Percentiles rank a stretch among this genome's conserved stretches.
phyloP scores from a whole-genome alignment of 2,329 filamentous ascomycete genomes.

The Ophiostoma sp. region DNA sequence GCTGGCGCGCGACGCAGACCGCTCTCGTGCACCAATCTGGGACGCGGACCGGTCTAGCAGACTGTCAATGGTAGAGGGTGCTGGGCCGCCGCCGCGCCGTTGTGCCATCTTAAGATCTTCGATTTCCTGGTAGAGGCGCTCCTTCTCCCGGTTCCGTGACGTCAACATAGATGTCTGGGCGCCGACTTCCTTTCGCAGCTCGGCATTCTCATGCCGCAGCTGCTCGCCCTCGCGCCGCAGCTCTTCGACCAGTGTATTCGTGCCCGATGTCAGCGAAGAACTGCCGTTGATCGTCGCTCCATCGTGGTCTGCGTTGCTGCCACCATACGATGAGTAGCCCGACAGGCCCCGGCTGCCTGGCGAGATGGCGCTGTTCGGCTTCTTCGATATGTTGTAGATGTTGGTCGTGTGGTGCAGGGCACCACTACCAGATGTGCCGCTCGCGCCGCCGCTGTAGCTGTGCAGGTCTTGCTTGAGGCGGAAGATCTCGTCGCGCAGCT shows the following conservation, averaged over 20 bases:
- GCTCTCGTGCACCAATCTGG: conserved; percentile 61
- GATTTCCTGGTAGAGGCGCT: conserved; percentile 91
- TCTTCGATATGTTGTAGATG: conserved; percentile 60
- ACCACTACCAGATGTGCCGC: conserved; percentile 26
- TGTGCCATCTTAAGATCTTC: conserved; percentile 90
- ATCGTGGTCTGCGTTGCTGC: conserved; percentile 32
- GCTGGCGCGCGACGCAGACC: conserved; percentile 70
- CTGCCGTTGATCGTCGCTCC: conserved; percentile 47
- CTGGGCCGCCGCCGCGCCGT: conserved; percentile 57
- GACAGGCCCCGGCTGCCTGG: conserved; percentile 1
- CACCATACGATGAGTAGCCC: conserved; percentile 28
- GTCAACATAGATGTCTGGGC: conserved; percentile 97
- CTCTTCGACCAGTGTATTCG: conserved; percentile 71
- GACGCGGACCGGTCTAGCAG: conserved; percentile 93
- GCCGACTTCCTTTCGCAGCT: conserved; percentile 83
- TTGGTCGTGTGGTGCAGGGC: conserved; percentile 56
- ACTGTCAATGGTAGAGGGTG: conserved; percentile 70
- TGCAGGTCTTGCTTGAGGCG: conserved; percentile 59
- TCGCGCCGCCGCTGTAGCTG: conserved; percentile 27
- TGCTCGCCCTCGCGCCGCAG: conserved; percentile 64
- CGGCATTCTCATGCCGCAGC: conserved; percentile 84
- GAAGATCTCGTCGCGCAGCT: conserved; percentile 76
- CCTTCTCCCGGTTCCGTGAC: conserved; percentile 89
- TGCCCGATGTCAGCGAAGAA: conserved; percentile 42
- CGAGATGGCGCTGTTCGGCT: conserved; percentile 39